A percentile compares a stretch with the other conserved stretches of the same genome.
These are phyloP conservation scores for Bipolaris victoriae DNA, from an alignment of 2,329 filamentous ascomycete genomes.

Conservation along the genomic window DNA sequence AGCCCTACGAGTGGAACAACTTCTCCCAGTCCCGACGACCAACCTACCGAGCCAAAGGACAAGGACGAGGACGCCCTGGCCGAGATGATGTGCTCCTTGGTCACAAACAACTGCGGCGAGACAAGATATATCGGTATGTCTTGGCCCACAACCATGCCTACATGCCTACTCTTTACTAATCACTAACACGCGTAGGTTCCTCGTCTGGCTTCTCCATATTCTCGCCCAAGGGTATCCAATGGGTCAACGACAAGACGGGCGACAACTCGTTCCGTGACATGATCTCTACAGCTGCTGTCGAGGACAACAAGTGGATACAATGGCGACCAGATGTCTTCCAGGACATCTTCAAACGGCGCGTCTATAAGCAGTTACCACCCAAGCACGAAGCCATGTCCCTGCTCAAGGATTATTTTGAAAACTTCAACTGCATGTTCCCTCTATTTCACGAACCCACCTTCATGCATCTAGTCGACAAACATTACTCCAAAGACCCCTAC, in stretches of 20 bases:
- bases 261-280: conserved; percentile 93
- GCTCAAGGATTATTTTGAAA: conserved; percentile 93
- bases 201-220: conserved; percentile 99
- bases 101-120: conserved; percentile 93
- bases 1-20: conserved; percentile 59
- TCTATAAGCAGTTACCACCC: conserved; percentile 82
- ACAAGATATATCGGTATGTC: conserved; percentile 88
- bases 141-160: not conserved
- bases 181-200: conserved; percentile 65
- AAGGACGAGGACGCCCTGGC: conserved; percentile 83
- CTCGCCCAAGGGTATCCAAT: conserved; percentile 95
- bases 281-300: conserved; percentile 84
- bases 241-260: conserved; percentile 98
- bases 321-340: conserved; percentile 98
- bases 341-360: conserved; percentile 83
- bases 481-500: conserved; percentile 92
- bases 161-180: conserved; percentile 14
- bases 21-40: conserved; percentile 56
- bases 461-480: conserved; percentile 93
- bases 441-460: conserved; percentile 97
- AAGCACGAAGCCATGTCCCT: conserved; percentile 88
- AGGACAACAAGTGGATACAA: conserved; percentile 94
- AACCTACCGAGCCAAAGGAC: conserved; percentile 51
- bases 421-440: conserved; percentile 99
- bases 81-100: conserved; percentile 98